phyloP scores from a whole-genome alignment of 495 filamentous ascomycete genomes.

The Talaromyces proteolyticus region DNA sequence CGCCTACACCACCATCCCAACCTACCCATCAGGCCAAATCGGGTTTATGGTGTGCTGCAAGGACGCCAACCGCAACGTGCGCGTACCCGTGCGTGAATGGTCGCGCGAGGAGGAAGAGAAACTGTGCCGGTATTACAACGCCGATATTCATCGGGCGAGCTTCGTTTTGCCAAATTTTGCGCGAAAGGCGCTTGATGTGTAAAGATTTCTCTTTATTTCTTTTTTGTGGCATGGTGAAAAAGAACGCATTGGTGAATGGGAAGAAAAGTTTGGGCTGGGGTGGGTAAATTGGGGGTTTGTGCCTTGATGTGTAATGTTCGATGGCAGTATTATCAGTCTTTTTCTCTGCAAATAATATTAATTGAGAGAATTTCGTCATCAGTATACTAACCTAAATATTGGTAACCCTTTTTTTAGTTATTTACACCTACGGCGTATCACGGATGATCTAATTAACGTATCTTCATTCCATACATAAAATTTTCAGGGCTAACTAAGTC shows the following conservation, averaged over 20 bases:
- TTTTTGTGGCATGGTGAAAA: too few species aligned
- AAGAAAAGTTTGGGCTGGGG: too few species aligned
- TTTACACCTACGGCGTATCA: too few species aligned
- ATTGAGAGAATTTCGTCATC: too few species aligned
- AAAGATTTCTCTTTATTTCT: neutral
- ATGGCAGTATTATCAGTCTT: too few species aligned
- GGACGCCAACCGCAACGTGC: conserved; percentile 77
- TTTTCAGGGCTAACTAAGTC: neutral
- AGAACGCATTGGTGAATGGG: too few species aligned
- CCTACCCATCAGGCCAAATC: conserved; percentile 98
- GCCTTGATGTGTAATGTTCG: too few species aligned
- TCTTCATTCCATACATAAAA: neutral
- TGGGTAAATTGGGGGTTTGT: too few species aligned
- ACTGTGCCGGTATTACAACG: conserved; percentile 92
- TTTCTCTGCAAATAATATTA: too few species aligned
- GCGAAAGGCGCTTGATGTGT: conserved; percentile 60
- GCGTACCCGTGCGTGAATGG: conserved; percentile 74
- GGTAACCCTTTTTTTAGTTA: too few species aligned
- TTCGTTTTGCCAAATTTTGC: conserved; percentile 94
- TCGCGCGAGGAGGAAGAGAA: conserved; percentile 82
- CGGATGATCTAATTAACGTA: too few species aligned
- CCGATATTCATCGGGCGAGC: conserved; percentile 87
- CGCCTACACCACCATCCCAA: conserved; percentile 98
- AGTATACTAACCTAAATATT: too few species aligned
- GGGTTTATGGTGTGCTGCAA: conserved; percentile 99